Percentiles rank a stretch among this genome's conserved stretches.
These are phyloP conservation scores for Apiospora marii DNA, from an alignment of 2,329 filamentous ascomycete species.

Conservation along the genomic window DNA sequence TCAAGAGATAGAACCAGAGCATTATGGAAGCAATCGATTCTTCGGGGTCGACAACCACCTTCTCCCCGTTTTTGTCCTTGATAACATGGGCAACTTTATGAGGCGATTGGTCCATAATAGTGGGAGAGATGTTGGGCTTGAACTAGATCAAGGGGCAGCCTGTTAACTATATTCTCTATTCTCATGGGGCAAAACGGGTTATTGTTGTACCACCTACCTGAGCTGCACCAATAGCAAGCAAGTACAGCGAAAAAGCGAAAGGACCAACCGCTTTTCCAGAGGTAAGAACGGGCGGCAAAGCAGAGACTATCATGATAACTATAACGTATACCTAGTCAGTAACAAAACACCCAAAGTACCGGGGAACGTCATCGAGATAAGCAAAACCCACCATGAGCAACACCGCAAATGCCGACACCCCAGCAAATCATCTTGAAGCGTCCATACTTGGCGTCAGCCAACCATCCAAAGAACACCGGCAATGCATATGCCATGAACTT, in stretches of 20 bases:
- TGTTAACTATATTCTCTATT: neutral
- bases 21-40: slow-evolving; percentile 74
- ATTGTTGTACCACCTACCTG: neutral
- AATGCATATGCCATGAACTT: slow-evolving; percentile 27
- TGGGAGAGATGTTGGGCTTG: slow-evolving; percentile 75
- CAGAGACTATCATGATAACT: slow-evolving; percentile 44
- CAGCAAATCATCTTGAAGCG: slow-evolving; percentile 40
- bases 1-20: slow-evolving; percentile 62
- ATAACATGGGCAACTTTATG: slow-evolving; percentile 62
- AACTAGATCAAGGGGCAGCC: slow-evolving; percentile 52
- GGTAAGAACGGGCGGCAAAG: slow-evolving; percentile 48
- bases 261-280: slow-evolving; percentile 59
- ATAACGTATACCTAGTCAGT: no score
- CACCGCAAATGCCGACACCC: slow-evolving; percentile 42
- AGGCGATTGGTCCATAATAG: slow-evolving; percentile 72
- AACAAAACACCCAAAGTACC: neutral
- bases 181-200: neutral
- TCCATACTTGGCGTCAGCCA: slow-evolving; percentile 21
- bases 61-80: slow-evolving; percentile 64
- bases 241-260: slow-evolving; percentile 66
- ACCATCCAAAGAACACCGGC: slow-evolving; percentile 25
- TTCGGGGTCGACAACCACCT: slow-evolving; percentile 74
- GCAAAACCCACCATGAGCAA: slow-evolving; percentile 39
- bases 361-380: neutral
- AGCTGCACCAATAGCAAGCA: slow-evolving; percentile 65